Base-by-base conservation (phyloP, 352 stramenopile genomes). In the Salisapilia sapeloensis region DNA sequence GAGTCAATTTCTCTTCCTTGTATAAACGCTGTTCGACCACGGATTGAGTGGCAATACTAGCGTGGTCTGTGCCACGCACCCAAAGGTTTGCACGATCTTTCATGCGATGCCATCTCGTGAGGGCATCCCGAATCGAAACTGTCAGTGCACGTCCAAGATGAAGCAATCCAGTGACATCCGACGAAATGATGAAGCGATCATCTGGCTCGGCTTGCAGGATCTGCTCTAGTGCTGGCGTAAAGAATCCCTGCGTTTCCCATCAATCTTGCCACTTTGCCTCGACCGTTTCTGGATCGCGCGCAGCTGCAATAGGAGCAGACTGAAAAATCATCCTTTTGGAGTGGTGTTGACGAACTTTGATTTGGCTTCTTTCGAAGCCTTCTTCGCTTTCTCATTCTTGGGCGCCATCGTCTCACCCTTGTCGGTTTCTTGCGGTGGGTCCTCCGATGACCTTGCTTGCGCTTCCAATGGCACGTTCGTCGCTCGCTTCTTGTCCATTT, bases 71-170 rank as follows among this genome's bases (percentile, higher is more conserved):
- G 33, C 77, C 85, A 2, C 85, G 89, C 19, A 94, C 50, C 76
- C 78, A 96, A 12, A 93, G 44, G 4, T 86, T 84, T 26, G 76
- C 62, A 21, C 77, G 52, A 13, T 86, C 89, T 24, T 66, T 51
- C 89, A 96, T 96, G 13, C 83, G 63, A 60, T 95, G 67, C 57
- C 85, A 96, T 22, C 86, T 50, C 6, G 81, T 61, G 32, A 96
- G 46, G 20, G 87, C 67, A 55, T 97, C 86, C 65, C 80, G 50
- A 18, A 96, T 44, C 12, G 85, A 63, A 2, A 94, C 72, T 24
- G 91, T 95, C 41, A 96, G 86, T 17, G 89, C 85, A 44, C 96
- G 89, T 19, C 87, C 87, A 62, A 96, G 89, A 51, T 97, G 85
- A 10, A 96, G 53, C 18, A 39, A 42, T 9, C 43, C 39, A 8